Evolutionary conservation across 306 rosid species (phyloP).

Genomic region (Prunus fruticosa): DNA sequence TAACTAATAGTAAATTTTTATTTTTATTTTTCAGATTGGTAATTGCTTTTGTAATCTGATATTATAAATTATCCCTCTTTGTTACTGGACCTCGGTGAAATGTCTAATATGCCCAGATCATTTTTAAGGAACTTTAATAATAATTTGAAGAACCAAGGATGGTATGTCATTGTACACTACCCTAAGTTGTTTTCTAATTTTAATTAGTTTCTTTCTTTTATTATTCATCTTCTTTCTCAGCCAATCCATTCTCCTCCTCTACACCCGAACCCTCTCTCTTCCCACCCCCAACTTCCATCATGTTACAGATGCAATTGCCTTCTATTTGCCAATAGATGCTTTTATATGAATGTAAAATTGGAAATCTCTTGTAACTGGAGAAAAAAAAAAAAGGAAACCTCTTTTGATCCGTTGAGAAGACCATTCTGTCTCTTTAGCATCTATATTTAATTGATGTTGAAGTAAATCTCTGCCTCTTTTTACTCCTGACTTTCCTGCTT

Average conservation of each 20-base stretch:
- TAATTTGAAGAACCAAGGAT: not conserved
- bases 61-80: not conserved
- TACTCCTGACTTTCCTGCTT: no score
- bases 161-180: not conserved
- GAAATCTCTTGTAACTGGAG: not conserved
- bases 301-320: not conserved
- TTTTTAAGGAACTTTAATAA: not conserved
- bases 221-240: not conserved
- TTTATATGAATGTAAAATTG: not conserved
- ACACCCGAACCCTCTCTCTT: not conserved
- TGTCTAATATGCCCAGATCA: not conserved
- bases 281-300: not conserved
- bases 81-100: not conserved
- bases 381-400: not conserved
- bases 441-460: not conserved
- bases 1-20: no score
- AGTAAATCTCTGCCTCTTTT: no score
- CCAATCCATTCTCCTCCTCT: not conserved
- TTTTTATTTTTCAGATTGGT: no score
- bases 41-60: not conserved
- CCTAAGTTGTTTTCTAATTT: not conserved
- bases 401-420: not conserved
- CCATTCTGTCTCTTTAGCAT: not conserved
- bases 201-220: not conserved
- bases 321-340: not conserved